A percentile compares a stretch with the other conserved stretches of the same genome.
Evolutionary conservation across 495 filamentous ascomycete species (phyloP).

Genomic region (Zalerion maritima): DNA sequence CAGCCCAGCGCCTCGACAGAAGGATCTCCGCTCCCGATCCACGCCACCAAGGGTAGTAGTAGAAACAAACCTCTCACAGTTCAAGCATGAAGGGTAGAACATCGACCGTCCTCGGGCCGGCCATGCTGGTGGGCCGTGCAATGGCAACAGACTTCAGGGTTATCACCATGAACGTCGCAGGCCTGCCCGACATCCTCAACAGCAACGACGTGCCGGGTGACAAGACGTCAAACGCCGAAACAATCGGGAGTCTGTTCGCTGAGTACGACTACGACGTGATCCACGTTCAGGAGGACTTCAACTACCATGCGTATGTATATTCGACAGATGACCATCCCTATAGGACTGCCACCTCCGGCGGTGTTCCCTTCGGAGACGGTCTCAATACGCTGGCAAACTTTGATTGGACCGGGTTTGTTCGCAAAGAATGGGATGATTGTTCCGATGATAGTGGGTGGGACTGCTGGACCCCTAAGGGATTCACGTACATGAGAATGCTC

Average conservation of each 20-base stretch:
- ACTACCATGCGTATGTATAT: constrained; percentile 47
- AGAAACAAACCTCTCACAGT: too few species aligned
- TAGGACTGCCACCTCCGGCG: constrained; percentile 45
- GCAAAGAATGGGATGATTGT: constrained; percentile 43
- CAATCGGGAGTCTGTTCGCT: constrained; percentile 33
- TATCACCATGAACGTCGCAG: constrained; percentile 46
- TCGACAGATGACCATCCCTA: constrained; percentile 38
- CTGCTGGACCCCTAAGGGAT: constrained; percentile 52
- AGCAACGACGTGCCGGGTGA: constrained; percentile 36
- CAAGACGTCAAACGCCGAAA: constrained; percentile 33
- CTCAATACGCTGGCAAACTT: constrained; percentile 46
- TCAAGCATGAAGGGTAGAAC: too few species aligned
- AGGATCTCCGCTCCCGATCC: too few species aligned
- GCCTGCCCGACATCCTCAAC: constrained; percentile 39
- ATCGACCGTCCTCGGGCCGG: too few species aligned
- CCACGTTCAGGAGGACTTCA: constrained; percentile 54
- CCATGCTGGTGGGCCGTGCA: too few species aligned
- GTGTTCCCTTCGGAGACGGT: constrained; percentile 43
- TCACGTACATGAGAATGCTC: constrained; percentile 41
- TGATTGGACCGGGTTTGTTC: constrained; percentile 38
- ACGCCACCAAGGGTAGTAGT: too few species aligned
- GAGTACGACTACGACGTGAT: constrained; percentile 42
- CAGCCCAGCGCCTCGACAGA: too few species aligned
- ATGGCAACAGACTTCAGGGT: constrained; percentile 36
- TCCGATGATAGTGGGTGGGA: constrained; percentile 36